These are phyloP conservation scores for Calonectria crousiana DNA, from an alignment of 2,329 filamentous ascomycete genomes.

Conservation along the genomic window DNA sequence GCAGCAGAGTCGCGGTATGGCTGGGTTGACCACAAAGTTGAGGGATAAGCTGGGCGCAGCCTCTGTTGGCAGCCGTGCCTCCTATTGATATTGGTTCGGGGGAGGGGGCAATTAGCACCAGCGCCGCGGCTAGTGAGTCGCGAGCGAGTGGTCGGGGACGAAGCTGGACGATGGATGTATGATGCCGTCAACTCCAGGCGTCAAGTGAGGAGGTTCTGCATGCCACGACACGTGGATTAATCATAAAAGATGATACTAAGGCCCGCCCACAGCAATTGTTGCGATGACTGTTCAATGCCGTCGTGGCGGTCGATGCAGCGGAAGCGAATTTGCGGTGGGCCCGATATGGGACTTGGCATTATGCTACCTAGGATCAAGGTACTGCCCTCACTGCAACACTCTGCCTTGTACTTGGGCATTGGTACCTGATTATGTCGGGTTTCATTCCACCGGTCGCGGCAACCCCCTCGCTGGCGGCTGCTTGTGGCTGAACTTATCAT, in stretches of 20 bases:
- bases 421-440: constrained; percentile 16
- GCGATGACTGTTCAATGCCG: constrained; percentile 30
- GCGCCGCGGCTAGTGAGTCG: constrained; percentile 33
- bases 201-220: constrained; percentile 6
- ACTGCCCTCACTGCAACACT: neutral
- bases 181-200: neutral
- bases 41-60: constrained; percentile 9
- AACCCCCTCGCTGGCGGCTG: constrained; percentile 16
- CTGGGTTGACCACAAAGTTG: neutral
- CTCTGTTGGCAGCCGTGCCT: constrained; percentile 18
- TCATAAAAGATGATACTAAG: constrained; percentile 17
- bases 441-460: constrained; percentile 16
- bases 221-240: constrained; percentile 25
- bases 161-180: constrained; percentile 14
- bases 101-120: constrained; percentile 33
- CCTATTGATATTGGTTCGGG: constrained; percentile 23
- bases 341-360: constrained; percentile 26
- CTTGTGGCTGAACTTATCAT: constrained; percentile 6
- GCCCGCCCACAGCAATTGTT: constrained; percentile 23
- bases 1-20: neutral
- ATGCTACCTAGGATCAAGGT: constrained; percentile 18
- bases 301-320: constrained; percentile 35
- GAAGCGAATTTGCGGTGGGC: constrained; percentile 37
- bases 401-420: neutral
- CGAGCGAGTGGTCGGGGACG: constrained; percentile 24